These are phyloP conservation scores for Tulasnella sp. DNA, from an alignment of 768 basidiomycete genomes.

Conservation along the genomic window DNA sequence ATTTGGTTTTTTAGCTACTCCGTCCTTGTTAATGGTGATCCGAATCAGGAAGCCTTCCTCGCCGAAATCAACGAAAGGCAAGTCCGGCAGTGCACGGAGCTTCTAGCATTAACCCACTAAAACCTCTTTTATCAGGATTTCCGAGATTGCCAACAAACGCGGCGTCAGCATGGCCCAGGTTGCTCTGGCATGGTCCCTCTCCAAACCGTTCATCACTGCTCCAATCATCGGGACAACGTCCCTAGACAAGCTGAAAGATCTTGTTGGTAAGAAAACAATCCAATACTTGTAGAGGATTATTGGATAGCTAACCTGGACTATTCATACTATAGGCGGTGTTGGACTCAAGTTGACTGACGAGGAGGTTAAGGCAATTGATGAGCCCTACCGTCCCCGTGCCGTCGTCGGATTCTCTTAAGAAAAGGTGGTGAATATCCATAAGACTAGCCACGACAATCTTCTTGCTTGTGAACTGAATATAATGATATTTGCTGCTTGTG, in stretches of 20 bases:
- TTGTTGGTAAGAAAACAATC: conserved; percentile 42
- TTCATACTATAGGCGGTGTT: background rate
- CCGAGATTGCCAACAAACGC: conserved; percentile 34
- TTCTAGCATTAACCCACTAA: background rate
- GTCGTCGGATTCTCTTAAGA: conserved; percentile 31
- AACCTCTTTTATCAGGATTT: conserved; percentile 25
- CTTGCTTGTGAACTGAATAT: background rate
- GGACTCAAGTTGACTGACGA: conserved; percentile 34
- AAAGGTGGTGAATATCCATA: background rate
- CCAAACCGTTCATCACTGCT: conserved; percentile 14
- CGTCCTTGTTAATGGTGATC: conserved; percentile 26
- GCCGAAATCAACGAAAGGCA: conserved; percentile 16
- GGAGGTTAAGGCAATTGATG: conserved; percentile 36
- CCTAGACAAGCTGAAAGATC: conserved; percentile 37
- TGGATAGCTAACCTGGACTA: background rate
- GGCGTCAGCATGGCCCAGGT: conserved; percentile 37
- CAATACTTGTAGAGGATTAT: background rate
- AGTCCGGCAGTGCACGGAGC: background rate
- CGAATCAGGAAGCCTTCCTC: background rate
- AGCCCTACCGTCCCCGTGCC: conserved; percentile 35
- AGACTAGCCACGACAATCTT: background rate
- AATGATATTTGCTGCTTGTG: no score
- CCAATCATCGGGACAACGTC: conserved; percentile 21
- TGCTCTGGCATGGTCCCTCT: conserved; percentile 32
- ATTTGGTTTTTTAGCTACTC: background rate